Base-by-base conservation (phyloP, 768 basidiomycete genomes). In the Suillus sp. region DNA sequence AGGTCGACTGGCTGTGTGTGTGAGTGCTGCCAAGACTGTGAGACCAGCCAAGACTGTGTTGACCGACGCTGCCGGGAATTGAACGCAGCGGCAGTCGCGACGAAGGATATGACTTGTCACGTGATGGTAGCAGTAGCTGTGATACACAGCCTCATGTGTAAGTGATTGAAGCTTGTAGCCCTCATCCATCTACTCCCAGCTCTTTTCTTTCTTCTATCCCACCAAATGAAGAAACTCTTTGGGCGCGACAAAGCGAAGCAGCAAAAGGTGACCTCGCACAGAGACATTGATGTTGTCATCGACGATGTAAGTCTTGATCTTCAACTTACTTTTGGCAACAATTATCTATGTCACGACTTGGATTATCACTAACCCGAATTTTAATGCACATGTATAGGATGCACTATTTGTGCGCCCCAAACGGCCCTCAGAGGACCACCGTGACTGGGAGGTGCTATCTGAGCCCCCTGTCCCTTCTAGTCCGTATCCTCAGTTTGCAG, bases 181-280 rank as follows among this genome's bases (percentile, higher is more conserved):
- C 63, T 64, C 63, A 45, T 55, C 43, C 25, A 56, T 40, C 56
- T 42, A 40, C 56, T 57, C 25, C 38, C 56, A 40, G 25, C 16
- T 27, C 37, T 35, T 34, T 51, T 47, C 30, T 20, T 54, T 54
- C 51, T 32, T 34, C 30, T 27, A 27, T 38, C 55, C 8, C 38
- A 37, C 63, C 69, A 42, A 34, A 88, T 87, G 86, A 87, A 84
- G 78, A 87, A 82, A 76, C 74, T 89, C 48, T 88, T 89, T 63
- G 78, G 78, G 30, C 77, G 82, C 60, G 80, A 79, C 71, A 87
- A 84, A 68, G 66, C 70, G 61, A 85, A 81, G 71, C 62, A 70
- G 32, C 61, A 76, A 10, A 78, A 73, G 61, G 68, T 72, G 25
- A 72, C 64, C 22, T 72, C 65, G 53, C 70, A 59, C 66, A 69